Evolutionary conservation across 2,329 filamentous ascomycete genomes (phyloP).

Genomic region (Massarina eburnea): DNA sequence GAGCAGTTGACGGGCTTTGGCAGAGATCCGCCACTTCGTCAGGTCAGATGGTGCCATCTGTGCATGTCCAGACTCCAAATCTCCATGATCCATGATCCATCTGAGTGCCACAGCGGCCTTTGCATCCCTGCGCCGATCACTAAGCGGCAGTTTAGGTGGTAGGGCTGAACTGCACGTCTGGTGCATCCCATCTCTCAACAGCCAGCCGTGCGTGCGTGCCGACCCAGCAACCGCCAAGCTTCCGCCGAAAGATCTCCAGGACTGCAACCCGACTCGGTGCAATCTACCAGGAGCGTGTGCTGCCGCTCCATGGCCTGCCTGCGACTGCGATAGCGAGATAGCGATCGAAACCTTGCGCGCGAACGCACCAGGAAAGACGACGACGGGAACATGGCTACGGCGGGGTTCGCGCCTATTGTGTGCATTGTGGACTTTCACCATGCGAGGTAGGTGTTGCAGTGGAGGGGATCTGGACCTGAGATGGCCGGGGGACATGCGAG

Average conservation of each 20-base stretch:
- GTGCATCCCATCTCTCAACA: not conserved
- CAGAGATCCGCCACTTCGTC: no score
- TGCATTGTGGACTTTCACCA: slow-evolving; percentile 59
- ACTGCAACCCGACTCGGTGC: no score
- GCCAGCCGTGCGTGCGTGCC: not conserved
- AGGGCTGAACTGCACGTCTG: not conserved
- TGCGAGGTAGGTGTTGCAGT: slow-evolving; percentile 44
- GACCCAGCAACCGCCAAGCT: slow-evolving; percentile 4
- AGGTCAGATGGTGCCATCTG: no score
- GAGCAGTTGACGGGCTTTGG: not conserved
- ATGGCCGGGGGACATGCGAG: no score
- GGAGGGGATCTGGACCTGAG: no score
- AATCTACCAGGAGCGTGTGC: no score
- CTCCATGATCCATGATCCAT: no score
- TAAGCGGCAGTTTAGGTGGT: slow-evolving; percentile 1
- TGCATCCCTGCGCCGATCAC: slow-evolving; percentile 1
- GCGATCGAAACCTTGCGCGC: not conserved
- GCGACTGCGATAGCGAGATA: not conserved
- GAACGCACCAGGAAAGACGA: no score
- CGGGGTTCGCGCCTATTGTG: slow-evolving; percentile 49
- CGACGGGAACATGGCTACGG: no score
- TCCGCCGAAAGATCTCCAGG: not conserved
- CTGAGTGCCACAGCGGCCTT: not conserved
- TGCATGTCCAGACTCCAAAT: no score
- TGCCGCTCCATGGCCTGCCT: not conserved